Percentiles rank a stretch among this genome's conserved stretches.
Conservation (phyloP, 179 eudicot genomes). For the Heliamphora pulchella region DNA sequence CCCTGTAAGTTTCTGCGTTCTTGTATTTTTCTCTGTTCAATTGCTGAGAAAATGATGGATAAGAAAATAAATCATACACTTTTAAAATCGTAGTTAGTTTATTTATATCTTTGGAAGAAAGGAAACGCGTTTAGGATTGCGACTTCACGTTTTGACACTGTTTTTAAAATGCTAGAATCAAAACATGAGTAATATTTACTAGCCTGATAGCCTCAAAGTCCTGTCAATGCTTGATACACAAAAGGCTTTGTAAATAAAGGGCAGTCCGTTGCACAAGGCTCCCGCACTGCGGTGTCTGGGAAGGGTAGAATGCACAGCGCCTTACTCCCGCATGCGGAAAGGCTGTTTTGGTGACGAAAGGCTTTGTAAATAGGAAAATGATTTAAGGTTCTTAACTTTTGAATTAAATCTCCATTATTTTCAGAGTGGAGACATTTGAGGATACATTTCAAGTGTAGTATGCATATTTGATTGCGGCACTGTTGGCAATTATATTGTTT, state of each 20-base stretch:
- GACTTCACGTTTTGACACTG: neutral
- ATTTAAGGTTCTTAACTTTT: neutral
- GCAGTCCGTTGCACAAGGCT: too few species aligned
- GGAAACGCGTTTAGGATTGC: neutral
- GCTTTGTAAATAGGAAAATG: neutral
- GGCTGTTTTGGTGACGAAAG: neutral
- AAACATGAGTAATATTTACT: neutral
- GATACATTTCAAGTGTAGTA: neutral
- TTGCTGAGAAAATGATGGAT: neutral
- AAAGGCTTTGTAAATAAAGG: too few species aligned
- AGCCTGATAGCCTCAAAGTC: neutral
- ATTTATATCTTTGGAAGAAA: neutral
- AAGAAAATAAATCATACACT: neutral
- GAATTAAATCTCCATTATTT: neutral
- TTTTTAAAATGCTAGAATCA: neutral
- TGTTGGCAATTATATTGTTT: neutral
- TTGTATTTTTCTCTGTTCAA: neutral
- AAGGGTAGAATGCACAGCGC: too few species aligned
- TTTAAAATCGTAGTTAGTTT: too few species aligned
- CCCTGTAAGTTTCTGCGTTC: constrained; percentile 39
- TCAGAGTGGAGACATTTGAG: neutral
- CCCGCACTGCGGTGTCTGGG: too few species aligned
- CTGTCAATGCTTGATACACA: neutral
- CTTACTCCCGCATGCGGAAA: too few species aligned
- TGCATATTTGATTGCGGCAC: neutral